Base-by-base conservation (phyloP, 2,329 filamentous ascomycete genomes). In the Fusarium compactum region DNA sequence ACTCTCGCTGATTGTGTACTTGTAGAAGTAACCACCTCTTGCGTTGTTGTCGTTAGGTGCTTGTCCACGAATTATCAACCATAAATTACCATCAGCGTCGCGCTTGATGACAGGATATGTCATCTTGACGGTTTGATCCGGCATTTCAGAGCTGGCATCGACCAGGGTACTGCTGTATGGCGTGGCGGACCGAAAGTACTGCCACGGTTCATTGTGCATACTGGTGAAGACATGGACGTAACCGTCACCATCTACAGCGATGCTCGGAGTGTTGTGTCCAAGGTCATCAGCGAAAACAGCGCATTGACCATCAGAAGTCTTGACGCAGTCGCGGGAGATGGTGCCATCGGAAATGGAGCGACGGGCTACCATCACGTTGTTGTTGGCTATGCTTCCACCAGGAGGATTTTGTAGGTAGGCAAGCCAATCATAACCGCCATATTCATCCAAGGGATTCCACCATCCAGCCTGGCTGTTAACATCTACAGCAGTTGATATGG, bases 141-240 rank as follows among this genome's bases (percentile, higher is more conserved):
- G 69, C 74, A 76, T 71, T 3, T 72, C 65, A 5, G 56, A 52
- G 44, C 70, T 74, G 9, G 25, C 52, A 22, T 74, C 63, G 29
- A 73, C 58, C 9, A 76, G 53, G 11, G 60, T 74, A 30, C 69
- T 60, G 41, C 69, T 74, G 25, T 73, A 72, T 4, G 74, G 56
- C 10, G 65, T 57, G 5, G 47, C 30, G 1, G 74, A 76, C 14
- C 74, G 67, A 40, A 70, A 76, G 57, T 76, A 76, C 30, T 69
- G 71, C 74, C 74, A 76, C 2, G 51, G 48, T 24, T 75, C 71
- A 8, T 76, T 75, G 58, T 76, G 74, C 74, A 76, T 76, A 64
- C 74, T 75, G 3, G 74, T 76, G 34, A 76, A 76, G 25, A 76
- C 67, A 40, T 76, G 74, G 3, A 75, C 74, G 18, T 65, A 74